Conservation (phyloP, 495 filamentous ascomycete genomes). For the Xylaria cubensis region DNA sequence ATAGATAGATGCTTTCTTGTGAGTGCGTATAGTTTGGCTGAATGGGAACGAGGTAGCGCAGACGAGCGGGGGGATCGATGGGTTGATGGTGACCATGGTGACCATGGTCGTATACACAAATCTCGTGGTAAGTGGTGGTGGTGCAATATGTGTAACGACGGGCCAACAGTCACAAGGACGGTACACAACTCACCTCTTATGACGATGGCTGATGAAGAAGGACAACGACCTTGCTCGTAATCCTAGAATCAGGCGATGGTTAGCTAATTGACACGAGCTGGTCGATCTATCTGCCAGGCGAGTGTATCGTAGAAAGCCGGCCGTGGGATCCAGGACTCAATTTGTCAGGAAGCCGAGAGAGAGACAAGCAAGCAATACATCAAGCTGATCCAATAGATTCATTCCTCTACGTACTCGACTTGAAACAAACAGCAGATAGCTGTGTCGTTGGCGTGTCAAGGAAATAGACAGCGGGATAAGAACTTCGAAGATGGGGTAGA, state of each 20-base stretch:
- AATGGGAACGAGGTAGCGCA: constrained; percentile 14
- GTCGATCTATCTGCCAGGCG: background rate
- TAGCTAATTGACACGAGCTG: constrained; percentile 14
- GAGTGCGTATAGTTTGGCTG: background rate
- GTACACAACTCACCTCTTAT: constrained; percentile 27
- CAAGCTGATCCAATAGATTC: background rate
- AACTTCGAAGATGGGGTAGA: background rate
- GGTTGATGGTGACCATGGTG: constrained; percentile 13
- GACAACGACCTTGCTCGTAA: constrained; percentile 1
- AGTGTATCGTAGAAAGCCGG: background rate
- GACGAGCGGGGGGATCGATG: constrained; percentile 11
- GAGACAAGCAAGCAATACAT: background rate
- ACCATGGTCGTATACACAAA: constrained; percentile 10
- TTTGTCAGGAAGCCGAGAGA: constrained; percentile 1
- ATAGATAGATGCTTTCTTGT: background rate
- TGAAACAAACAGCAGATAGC: constrained; percentile 4
- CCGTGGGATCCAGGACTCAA: background rate
- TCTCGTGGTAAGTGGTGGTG: constrained; percentile 19
- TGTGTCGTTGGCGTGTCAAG: constrained; percentile 11
- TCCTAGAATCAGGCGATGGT: constrained; percentile 21
- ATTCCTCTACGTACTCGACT: constrained; percentile 17
- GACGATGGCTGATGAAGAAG: constrained; percentile 12
- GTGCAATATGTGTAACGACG: constrained; percentile 16
- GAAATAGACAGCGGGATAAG: background rate
- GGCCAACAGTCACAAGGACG: constrained; percentile 1